phyloP scores from a whole-genome alignment of 371 early-diverging fungal species.

The Mucor plumbeus region DNA sequence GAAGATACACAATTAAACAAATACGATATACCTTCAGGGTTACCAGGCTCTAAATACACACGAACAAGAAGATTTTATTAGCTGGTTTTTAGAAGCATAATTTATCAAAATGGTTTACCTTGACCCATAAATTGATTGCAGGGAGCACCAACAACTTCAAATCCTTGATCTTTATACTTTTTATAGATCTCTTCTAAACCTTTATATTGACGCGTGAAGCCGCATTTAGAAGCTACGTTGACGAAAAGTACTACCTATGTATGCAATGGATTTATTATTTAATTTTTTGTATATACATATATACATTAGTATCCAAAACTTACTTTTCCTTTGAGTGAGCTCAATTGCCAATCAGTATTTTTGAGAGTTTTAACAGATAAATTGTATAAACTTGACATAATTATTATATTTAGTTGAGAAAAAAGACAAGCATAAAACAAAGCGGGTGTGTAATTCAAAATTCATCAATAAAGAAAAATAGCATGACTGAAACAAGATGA shows the following conservation, averaged over 20 bases:
- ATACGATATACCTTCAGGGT: slow-evolving; percentile 28
- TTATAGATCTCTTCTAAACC: slow-evolving; percentile 84
- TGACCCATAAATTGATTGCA: slow-evolving; percentile 90
- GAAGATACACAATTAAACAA: background rate
- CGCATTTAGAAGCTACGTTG: slow-evolving; percentile 97
- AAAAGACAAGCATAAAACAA: no score
- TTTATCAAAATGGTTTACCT: slow-evolving; percentile 46
- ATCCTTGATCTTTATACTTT: slow-evolving; percentile 79
- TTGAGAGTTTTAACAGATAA: slow-evolving; percentile 51
- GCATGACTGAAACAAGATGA: no score
- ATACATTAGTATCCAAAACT: background rate
- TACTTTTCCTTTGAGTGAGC: slow-evolving; percentile 48
- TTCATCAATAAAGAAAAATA: no score
- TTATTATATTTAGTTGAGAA: background rate
- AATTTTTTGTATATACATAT: background rate
- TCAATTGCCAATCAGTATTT: slow-evolving; percentile 49
- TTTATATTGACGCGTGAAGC: slow-evolving; percentile 87
- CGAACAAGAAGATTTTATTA: background rate
- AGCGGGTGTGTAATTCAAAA: no score
- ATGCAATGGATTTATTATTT: background rate
- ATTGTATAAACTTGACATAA: slow-evolving; percentile 35
- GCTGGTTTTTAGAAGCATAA: no score
- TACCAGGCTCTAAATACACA: slow-evolving; percentile 58
- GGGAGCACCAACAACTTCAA: slow-evolving; percentile 84
- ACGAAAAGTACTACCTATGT: slow-evolving; percentile 83